phyloP scores from a whole-genome alignment of 305 asterid species.

The Plantago lanceolata region DNA sequence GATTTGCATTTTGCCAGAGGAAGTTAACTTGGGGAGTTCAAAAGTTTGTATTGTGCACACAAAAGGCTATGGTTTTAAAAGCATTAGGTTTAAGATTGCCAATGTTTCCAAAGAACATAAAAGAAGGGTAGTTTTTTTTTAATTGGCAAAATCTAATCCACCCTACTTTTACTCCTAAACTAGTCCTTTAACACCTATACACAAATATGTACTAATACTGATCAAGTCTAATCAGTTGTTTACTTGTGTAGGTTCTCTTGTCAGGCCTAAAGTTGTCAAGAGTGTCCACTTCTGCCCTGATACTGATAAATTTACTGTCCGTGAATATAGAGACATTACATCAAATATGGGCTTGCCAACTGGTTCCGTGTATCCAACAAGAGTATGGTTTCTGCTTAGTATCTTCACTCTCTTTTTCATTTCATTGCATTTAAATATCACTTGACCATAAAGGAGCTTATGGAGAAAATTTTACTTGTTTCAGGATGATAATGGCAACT shows the following conservation, averaged over 20 bases:
- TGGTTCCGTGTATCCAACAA: slow-evolving; percentile 93
- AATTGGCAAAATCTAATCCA: too few relatives aligned
- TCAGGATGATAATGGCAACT: slow-evolving; percentile 90
- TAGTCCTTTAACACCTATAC: too few relatives aligned
- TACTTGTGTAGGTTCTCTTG: slow-evolving; percentile 72
- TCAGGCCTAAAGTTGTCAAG: slow-evolving; percentile 97
- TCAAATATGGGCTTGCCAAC: slow-evolving; percentile 93
- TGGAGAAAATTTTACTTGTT: slow-evolving; percentile 21
- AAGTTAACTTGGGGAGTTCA: too few relatives aligned
- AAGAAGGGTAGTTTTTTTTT: not conserved
- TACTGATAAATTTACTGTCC: slow-evolving; percentile 63
- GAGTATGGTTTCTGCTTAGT: slow-evolving; percentile 44
- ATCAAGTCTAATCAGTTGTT: slow-evolving; percentile 7
- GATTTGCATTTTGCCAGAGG: not conserved
- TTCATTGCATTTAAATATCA: not conserved
- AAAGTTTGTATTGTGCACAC: not conserved
- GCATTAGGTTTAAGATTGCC: too few relatives aligned
- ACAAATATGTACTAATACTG: not conserved
- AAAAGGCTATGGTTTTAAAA: not conserved
- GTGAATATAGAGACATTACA: slow-evolving; percentile 92
- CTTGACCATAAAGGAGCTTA: slow-evolving; percentile 14
- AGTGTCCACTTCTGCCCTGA: slow-evolving; percentile 90
- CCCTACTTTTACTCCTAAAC: too few relatives aligned
- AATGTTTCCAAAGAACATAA: not conserved
- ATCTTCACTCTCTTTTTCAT: slow-evolving; percentile 2